Percentiles rank a stretch among this genome's conserved stretches.
Evolutionary conservation across 2,329 filamentous ascomycete genomes (phyloP).

Genomic region (Trichoderma lentiforme): DNA sequence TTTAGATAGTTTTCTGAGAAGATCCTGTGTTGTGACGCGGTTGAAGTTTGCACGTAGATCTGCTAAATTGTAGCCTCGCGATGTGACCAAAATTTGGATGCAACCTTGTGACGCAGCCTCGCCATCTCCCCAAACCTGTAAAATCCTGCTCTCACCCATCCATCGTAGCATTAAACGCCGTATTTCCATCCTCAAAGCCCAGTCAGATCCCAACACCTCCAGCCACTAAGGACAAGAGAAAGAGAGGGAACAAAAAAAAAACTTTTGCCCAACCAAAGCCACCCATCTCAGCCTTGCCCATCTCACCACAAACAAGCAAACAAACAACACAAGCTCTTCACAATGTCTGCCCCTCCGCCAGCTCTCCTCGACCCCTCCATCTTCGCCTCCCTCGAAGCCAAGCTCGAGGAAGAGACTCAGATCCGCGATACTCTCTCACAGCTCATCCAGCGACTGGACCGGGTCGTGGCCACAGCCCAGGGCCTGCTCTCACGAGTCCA

Average conservation of each 20-base stretch:
- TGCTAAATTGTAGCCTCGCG: not conserved
- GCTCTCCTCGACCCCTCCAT: constrained; percentile 68
- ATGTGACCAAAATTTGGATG: not conserved
- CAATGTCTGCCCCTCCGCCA: constrained; percentile 28
- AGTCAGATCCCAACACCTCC: not conserved
- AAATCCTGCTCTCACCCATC: not conserved
- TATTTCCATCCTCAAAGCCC: not conserved
- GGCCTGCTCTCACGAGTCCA: constrained; percentile 86
- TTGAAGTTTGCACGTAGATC: no score
- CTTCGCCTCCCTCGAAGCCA: constrained; percentile 81
- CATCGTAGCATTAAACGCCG: not conserved
- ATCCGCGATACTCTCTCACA: constrained; percentile 81
- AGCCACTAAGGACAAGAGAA: not conserved
- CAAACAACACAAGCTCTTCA: not conserved
- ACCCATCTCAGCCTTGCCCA: constrained; percentile 3
- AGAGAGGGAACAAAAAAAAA: not conserved
- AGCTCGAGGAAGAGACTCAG: constrained; percentile 81
- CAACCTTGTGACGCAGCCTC: not conserved
- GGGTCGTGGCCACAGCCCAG: constrained; percentile 76
- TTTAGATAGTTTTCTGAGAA: not conserved
- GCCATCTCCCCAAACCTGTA: not conserved
- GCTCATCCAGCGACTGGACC: constrained; percentile 77
- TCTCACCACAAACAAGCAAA: not conserved
- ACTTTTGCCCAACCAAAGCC: not conserved
- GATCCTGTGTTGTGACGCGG: not conserved